These are phyloP conservation scores for Sporothrix luriei DNA, from an alignment of 2,329 filamentous ascomycete species.

Conservation along the genomic window DNA sequence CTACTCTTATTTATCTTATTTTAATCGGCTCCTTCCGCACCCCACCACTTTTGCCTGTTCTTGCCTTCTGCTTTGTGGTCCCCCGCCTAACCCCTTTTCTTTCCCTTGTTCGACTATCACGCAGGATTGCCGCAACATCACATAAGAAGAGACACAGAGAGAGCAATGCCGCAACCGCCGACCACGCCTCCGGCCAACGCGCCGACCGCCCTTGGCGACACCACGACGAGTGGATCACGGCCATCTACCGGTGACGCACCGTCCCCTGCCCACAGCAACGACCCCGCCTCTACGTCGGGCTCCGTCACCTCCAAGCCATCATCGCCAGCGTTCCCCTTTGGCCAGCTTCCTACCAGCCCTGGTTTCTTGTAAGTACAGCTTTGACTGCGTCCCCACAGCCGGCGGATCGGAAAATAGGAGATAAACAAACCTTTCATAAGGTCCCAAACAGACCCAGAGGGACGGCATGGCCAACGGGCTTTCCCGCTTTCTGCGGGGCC, in stretches of 20 bases:
- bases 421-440: background rate
- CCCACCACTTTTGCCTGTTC: background rate
- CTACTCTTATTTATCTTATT: background rate
- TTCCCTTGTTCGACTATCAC: background rate
- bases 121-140: background rate
- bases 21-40: background rate
- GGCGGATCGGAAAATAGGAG: conserved; percentile 1
- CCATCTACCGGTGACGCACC: background rate
- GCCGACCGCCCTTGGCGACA: background rate
- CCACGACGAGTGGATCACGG: background rate
- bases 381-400: conserved; percentile 1
- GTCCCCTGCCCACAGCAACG: conserved; percentile 6
- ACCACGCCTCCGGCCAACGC: conserved; percentile 18
- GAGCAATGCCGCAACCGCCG: conserved; percentile 19
- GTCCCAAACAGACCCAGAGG: background rate
- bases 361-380: conserved; percentile 13
- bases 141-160: background rate
- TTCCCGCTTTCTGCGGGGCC: conserved; percentile 35
- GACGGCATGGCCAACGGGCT: conserved; percentile 30
- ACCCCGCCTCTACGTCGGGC: conserved; percentile 25
- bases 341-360: conserved; percentile 20
- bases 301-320: conserved; percentile 4
- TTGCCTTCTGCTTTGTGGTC: conserved; percentile 10
- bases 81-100: background rate
- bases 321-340: conserved; percentile 2